Conservation (phyloP, 495 filamentous ascomycete genomes). For the Durotheca rogersii region DNA sequence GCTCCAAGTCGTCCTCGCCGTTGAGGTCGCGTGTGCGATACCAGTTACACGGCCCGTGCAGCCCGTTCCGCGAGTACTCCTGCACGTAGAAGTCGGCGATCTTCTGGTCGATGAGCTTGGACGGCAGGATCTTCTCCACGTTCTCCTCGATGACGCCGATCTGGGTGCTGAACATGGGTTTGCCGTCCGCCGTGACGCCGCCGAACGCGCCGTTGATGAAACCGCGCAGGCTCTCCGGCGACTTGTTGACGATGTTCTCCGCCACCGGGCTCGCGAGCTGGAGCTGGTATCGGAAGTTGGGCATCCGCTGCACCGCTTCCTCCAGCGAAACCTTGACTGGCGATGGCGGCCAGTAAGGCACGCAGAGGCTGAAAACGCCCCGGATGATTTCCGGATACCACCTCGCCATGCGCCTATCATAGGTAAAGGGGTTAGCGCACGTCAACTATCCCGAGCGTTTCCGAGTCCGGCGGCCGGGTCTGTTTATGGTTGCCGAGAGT, state of each 20-base stretch:
- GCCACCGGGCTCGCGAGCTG: constrained; percentile 68
- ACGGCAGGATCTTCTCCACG: constrained; percentile 53
- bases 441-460: too few species aligned
- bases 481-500: too few species aligned
- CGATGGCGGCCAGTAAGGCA: constrained; percentile 62
- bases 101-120: constrained; percentile 60
- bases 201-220: constrained; percentile 73
- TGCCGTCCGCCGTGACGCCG: constrained; percentile 55
- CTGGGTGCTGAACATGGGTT: constrained; percentile 53
- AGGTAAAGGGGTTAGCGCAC: background rate
- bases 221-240: constrained; percentile 55
- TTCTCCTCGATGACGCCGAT: constrained; percentile 56
- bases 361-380: constrained; percentile 76
- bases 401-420: constrained; percentile 56
- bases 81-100: constrained; percentile 76
- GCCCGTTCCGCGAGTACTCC: constrained; percentile 66
- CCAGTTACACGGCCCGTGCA: constrained; percentile 83
- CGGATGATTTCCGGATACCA: constrained; percentile 71
- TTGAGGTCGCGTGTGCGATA: constrained; percentile 74
- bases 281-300: constrained; percentile 82
- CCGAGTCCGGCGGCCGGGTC: too few species aligned
- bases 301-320: constrained; percentile 57
- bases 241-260: constrained; percentile 58
- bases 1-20: constrained; percentile 67
- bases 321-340: constrained; percentile 53